Base-by-base conservation (phyloP, 2,329 filamentous ascomycete species). In the Coleophoma crateriformis region DNA sequence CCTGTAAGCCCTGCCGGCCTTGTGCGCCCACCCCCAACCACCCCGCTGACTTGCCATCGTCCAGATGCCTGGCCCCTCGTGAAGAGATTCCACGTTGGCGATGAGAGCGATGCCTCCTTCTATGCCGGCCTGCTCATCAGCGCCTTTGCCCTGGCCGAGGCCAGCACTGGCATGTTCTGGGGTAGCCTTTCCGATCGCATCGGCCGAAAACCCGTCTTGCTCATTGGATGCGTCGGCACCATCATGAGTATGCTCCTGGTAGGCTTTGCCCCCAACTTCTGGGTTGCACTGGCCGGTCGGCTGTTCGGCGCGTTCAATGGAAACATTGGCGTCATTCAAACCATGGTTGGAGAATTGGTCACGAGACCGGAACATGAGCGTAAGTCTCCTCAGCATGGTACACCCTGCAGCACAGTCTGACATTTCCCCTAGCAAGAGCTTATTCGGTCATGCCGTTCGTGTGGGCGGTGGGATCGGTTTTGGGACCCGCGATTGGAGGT, bases 361-460 rank as follows among this genome's bases (percentile, higher is more conserved):
- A 87, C 79, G 33, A 88, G 85, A 50, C 89, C 88, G 13, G 87
- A 91, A 61, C 88, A 95, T 68, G 90, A 95, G 70, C 89, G 35
- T 38, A 17, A 38, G 35, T 11, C 13, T 3, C 8, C 27, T 27
- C 27, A 27, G 27, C 19, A 2, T 19, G 19, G 19, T 19, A 19
- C 19, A 19, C 19, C 19, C 19, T 19, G 8, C 6, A 27, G 6
- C 27, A 14, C 15, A 2, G 35, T 7, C 35, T 38, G 35, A 38
- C 35, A 38, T 38, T 17, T 14, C 15, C 14, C 12, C 4, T 11
- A 38, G 35, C 90, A 51, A 82, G 86, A 54, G 91, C 91, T 27
- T 96, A 91, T 66, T 84, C 90, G 2, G 81, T 96, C 41, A 95
- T 96, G 89, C 91, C 91, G 1, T 96, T 96, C 63, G 87, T 96